Percentiles rank a stretch among this genome's conserved stretches.
Evolutionary conservation across 768 basidiomycete species (phyloP).

Genomic region (Omphalotus guepiniiformis): DNA sequence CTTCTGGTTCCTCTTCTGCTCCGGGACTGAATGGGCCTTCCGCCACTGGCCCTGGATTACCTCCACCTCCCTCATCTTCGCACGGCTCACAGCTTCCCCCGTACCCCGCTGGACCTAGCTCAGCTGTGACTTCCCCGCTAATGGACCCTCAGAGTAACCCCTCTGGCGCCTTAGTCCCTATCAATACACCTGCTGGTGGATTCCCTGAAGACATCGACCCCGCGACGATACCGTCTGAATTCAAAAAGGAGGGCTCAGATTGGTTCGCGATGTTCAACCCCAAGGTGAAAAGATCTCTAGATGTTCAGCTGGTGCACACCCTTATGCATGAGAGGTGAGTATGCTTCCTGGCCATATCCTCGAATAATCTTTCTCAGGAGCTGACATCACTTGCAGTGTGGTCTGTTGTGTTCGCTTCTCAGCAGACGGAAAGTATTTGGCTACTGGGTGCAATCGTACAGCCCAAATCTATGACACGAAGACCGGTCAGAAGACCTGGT

Average conservation of each 20-base stretch:
- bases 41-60: constrained; percentile 32
- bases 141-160: constrained; percentile 13
- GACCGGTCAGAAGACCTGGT: constrained; percentile 84
- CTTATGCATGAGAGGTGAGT: constrained; percentile 86
- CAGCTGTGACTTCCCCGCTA: constrained; percentile 19
- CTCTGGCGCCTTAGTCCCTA: constrained; percentile 5
- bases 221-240: constrained; percentile 44
- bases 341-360: not conserved
- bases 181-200: constrained; percentile 18
- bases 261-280: constrained; percentile 91
- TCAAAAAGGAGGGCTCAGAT: constrained; percentile 73
- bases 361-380: not conserved
- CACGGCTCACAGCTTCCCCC: constrained; percentile 11
- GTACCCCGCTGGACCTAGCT: constrained; percentile 22
- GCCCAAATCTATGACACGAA: constrained; percentile 95
- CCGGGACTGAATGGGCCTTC: no score
- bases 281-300: constrained; percentile 70
- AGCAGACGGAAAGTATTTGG: constrained; percentile 86
- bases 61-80: constrained; percentile 29
- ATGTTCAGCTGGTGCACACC: constrained; percentile 79
- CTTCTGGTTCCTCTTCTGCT: constrained; percentile 21
- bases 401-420: constrained; percentile 94
- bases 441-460: constrained; percentile 94
- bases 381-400: constrained; percentile 27
- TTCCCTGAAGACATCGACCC: constrained; percentile 50